Percentiles rank a stretch among this genome's conserved stretches.
These are phyloP conservation scores for Linderina pennispora DNA, from an alignment of 192 early-diverging fungal genomes.

Conservation along the genomic window DNA sequence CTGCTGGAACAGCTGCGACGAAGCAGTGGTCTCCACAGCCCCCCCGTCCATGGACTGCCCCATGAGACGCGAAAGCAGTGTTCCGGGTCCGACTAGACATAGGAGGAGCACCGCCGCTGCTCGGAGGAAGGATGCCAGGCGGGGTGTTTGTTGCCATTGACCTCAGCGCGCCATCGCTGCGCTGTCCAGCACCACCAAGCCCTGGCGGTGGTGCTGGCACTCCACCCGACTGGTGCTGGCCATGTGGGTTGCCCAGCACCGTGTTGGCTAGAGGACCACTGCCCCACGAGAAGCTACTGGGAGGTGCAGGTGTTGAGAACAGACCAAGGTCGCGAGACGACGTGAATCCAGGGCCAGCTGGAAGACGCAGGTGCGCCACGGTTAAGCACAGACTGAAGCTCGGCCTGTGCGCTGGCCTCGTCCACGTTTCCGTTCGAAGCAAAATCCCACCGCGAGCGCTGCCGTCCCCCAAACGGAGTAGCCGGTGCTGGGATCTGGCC, in stretches of 20 bases:
- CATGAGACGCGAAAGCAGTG: conserved; percentile 30
- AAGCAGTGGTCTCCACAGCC: too few species aligned
- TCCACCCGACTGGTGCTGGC: conserved; percentile 9
- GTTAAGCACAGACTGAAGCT: conserved; percentile 40
- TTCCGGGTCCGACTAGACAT: conserved; percentile 12
- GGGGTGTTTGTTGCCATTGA: too few species aligned
- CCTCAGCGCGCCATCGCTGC: conserved; percentile 2
- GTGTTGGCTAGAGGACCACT: too few species aligned
- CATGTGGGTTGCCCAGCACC: conserved; percentile 8
- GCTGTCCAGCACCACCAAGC: conserved; percentile 17
- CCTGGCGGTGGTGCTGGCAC: conserved; percentile 36
- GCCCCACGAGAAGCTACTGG: too few species aligned
- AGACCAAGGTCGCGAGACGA: conserved; percentile 41
- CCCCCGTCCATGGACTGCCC: conserved; percentile 11
- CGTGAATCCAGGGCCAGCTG: conserved; percentile 6
- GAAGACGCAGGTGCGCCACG: conserved; percentile 9
- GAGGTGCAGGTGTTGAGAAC: conserved; percentile 31
- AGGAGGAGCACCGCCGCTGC: too few species aligned
- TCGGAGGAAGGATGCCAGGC: too few species aligned
- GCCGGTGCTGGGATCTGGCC: too few species aligned
- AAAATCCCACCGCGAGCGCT: conserved; percentile 37
- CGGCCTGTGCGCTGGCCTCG: conserved; percentile 40
- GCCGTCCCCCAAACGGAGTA: too few species aligned
- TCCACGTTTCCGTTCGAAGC: conserved; percentile 29
- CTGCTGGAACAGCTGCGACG: too few species aligned